Conservation (phyloP, 352 stramenopile genomes). For the Globisporangium ultimum region DNA sequence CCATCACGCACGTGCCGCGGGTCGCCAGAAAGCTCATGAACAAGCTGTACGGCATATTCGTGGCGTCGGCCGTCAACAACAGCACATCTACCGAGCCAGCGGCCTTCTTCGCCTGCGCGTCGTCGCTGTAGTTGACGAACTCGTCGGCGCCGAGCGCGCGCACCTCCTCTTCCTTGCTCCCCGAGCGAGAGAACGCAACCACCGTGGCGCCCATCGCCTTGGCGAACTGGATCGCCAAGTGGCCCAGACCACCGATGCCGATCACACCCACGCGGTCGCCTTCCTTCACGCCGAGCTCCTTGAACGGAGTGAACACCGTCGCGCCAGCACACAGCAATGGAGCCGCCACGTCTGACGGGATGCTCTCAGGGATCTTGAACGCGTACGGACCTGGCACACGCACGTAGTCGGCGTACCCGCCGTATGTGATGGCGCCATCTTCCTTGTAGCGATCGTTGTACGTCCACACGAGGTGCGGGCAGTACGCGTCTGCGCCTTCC, state of each 20-base stretch:
- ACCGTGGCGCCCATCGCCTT: constrained; percentile 55
- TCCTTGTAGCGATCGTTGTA: constrained; percentile 40
- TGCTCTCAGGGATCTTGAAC: constrained; percentile 68
- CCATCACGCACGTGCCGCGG: no score
- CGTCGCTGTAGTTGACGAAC: no score
- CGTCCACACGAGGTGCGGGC: constrained; percentile 31
- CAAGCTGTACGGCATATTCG: no score
- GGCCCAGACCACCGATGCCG: constrained; percentile 81
- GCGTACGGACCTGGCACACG: constrained; percentile 59
- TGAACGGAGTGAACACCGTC: constrained; percentile 76
- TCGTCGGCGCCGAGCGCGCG: no score
- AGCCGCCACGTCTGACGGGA: constrained; percentile 49
- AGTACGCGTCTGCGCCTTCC: constrained; percentile 57
- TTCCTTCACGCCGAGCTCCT: constrained; percentile 36
- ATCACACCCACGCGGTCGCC: constrained; percentile 63
- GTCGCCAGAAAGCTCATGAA: no score
- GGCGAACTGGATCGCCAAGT: constrained; percentile 82
- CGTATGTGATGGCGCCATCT: constrained; percentile 34
- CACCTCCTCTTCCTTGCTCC: constrained; percentile 64
- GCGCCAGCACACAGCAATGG: constrained; percentile 83
- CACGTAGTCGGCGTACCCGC: constrained; percentile 73
- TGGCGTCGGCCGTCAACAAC: no score
- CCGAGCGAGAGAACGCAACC: constrained; percentile 59
- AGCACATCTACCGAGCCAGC: constrained; percentile 30
- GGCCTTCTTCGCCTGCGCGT: no score